Conservation (phyloP, 2,329 filamentous ascomycete genomes). For the Colletotrichum zoysiae region DNA sequence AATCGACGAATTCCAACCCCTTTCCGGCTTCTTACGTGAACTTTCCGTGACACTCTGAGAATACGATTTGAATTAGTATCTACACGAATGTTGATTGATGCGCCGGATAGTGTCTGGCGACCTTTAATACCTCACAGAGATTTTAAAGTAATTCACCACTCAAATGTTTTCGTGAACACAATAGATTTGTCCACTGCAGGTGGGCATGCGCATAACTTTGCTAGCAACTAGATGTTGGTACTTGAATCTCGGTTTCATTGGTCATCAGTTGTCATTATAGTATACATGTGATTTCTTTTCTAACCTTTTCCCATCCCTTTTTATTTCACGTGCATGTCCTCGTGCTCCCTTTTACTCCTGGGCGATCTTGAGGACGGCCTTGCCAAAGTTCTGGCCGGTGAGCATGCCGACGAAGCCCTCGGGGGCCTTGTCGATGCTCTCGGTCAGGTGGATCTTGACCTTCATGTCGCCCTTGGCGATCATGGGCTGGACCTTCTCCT, state of each 20-base stretch:
- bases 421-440: slow-evolving; percentile 83
- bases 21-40: not conserved
- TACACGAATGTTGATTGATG: not conserved
- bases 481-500: slow-evolving; percentile 82
- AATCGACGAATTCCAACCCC: not conserved
- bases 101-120: no score
- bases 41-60: not conserved
- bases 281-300: slow-evolving; percentile 19
- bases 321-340: no score
- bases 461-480: slow-evolving; percentile 81
- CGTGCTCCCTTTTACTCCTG: slow-evolving; percentile 29
- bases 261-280: slow-evolving; percentile 39
- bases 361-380: slow-evolving; percentile 78
- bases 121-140: no score
- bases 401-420: slow-evolving; percentile 83
- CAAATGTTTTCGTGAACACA: no score
- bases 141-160: no score
- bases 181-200: no score
- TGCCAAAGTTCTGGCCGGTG: slow-evolving; percentile 85
- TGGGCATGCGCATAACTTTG: not conserved
- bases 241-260: not conserved
- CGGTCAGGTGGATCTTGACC: slow-evolving; percentile 74
- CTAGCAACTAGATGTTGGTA: no score
- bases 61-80: accelerated
- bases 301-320: not conserved